Percentiles rank a stretch among this genome's conserved stretches.
Evolutionary conservation across 2,329 filamentous ascomycete genomes (phyloP).

Genomic region (Pezicula radicicola): DNA sequence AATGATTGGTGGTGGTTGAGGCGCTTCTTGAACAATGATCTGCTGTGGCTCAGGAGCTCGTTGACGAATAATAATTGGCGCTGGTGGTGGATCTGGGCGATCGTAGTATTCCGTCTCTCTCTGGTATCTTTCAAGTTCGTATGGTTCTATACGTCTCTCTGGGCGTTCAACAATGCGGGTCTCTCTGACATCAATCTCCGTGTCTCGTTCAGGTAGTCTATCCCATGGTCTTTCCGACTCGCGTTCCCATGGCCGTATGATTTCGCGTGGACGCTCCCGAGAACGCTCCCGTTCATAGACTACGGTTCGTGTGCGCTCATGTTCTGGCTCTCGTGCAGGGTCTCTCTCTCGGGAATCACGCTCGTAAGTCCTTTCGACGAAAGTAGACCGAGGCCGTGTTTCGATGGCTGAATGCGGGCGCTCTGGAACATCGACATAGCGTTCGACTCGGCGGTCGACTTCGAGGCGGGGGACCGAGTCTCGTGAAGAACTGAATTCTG

Average conservation of each 20-base stretch:
- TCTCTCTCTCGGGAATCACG: slow-evolving; percentile 21
- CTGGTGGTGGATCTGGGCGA: slow-evolving; percentile 44
- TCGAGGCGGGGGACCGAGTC: slow-evolving; percentile 22
- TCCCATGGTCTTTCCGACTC: slow-evolving; percentile 13
- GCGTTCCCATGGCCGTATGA: slow-evolving; percentile 31
- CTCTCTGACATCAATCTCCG: slow-evolving; percentile 23
- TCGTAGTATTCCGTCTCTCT: slow-evolving; percentile 62
- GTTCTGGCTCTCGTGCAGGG: slow-evolving; percentile 31
- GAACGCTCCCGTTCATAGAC: slow-evolving; percentile 39
- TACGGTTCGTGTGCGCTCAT: slow-evolving; percentile 27
- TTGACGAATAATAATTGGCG: slow-evolving; percentile 55
- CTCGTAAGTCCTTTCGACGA: slow-evolving; percentile 20
- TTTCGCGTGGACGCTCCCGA: slow-evolving; percentile 36
- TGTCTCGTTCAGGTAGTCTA: slow-evolving; percentile 14
- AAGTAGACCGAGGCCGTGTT: slow-evolving; percentile 16
- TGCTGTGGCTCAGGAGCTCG: slow-evolving; percentile 53
- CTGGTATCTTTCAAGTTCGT: slow-evolving; percentile 55
- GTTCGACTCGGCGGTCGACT: slow-evolving; percentile 26
- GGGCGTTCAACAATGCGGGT: slow-evolving; percentile 4
- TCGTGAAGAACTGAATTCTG: slow-evolving; percentile 8
- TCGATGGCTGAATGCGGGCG: slow-evolving; percentile 25
- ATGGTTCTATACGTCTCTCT: slow-evolving; percentile 26
- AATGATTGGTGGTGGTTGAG: slow-evolving; percentile 48
- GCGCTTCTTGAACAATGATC: slow-evolving; percentile 58
- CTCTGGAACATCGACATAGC: slow-evolving; percentile 17